These are phyloP conservation scores for Xanthoconium purpureum DNA, from an alignment of 768 basidiomycete species.

Conservation along the genomic window DNA sequence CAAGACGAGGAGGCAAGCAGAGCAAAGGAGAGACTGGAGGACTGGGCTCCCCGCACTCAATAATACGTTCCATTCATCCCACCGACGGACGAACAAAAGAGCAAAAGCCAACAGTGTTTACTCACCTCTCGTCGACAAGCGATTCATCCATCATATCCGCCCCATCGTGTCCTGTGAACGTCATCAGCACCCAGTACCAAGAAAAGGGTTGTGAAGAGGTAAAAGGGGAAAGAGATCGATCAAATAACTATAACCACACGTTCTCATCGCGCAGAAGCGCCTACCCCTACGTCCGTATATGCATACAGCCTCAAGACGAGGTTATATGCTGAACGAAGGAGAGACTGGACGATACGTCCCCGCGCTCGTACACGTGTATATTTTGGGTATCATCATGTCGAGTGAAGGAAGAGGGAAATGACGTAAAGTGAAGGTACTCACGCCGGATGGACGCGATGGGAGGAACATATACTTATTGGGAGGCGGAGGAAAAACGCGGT, in stretches of 20 bases:
- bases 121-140: too few species aligned
- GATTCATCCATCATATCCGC: too few species aligned
- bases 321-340: slow-evolving; percentile 32
- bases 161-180: too few species aligned
- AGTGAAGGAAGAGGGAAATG: neutral
- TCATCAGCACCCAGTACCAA: neutral
- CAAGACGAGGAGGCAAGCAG: slow-evolving; percentile 27
- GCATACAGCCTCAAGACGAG: slow-evolving; percentile 36
- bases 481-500: neutral
- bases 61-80: slow-evolving; percentile 25
- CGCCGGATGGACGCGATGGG: neutral
- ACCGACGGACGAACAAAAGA: slow-evolving; percentile 11
- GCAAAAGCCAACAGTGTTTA: too few species aligned
- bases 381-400: slow-evolving; percentile 31
- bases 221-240: slow-evolving; percentile 4
- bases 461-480: neutral
- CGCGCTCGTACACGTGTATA: slow-evolving; percentile 28
- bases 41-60: slow-evolving; percentile 24
- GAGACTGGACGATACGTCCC: slow-evolving; percentile 36
- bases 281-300: slow-evolving; percentile 34
- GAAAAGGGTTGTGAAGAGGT: too few species aligned
- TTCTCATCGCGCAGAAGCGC: slow-evolving; percentile 34
- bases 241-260: slow-evolving; percentile 38
- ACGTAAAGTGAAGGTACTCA: slow-evolving; percentile 8
- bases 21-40: slow-evolving; percentile 25